Percentiles rank a stretch among this genome's conserved stretches.
phyloP scores from a whole-genome alignment of 192 early-diverging fungal species.

The Kickxella alabastrina region DNA sequence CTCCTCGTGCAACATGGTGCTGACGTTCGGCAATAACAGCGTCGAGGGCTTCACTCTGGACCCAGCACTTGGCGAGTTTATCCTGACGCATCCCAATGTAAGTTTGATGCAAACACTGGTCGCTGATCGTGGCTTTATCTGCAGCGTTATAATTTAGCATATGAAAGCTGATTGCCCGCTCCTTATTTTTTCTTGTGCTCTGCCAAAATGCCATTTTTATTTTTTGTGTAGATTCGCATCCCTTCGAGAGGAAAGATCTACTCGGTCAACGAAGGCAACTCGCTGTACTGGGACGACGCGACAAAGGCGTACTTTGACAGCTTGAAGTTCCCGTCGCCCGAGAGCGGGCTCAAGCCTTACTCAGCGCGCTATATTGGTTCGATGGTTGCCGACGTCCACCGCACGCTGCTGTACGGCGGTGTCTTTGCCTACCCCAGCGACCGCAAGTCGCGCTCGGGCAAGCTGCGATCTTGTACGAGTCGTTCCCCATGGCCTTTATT shows the following conservation, averaged over 20 bases:
- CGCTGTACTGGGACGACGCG: conserved; percentile 82
- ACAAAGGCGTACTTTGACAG: conserved; percentile 85
- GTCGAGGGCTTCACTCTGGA: conserved; percentile 98
- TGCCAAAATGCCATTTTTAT: too few species aligned
- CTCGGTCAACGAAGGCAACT: conserved; percentile 97
- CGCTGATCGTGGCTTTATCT: too few species aligned
- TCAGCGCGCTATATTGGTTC: conserved; percentile 94
- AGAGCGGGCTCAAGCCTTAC: conserved; percentile 76
- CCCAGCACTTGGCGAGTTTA: conserved; percentile 95
- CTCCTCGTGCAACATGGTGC: conserved; percentile 74
- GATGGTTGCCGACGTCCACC: conserved; percentile 98
- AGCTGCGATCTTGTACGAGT: conserved; percentile 97
- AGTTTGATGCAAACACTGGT: too few species aligned
- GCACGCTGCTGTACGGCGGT: conserved; percentile 89
- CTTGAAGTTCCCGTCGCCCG: conserved; percentile 76
- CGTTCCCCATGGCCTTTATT: conserved; percentile 97
- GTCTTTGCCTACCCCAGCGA: conserved; percentile 85
- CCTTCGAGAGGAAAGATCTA: conserved; percentile 90
- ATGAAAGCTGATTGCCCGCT: too few species aligned
- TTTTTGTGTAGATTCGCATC: conserved; percentile 56
- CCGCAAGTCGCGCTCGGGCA: conserved; percentile 76
- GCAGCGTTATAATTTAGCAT: too few species aligned
- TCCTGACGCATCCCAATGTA: conserved; percentile 88
- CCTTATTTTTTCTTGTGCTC: too few species aligned
- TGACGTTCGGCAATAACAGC: conserved; percentile 70